A percentile compares a stretch with the other conserved stretches of the same genome.
Evolutionary conservation across 2,329 filamentous ascomycete genomes (phyloP).

Genomic region (Pseudocercospora crystallina): DNA sequence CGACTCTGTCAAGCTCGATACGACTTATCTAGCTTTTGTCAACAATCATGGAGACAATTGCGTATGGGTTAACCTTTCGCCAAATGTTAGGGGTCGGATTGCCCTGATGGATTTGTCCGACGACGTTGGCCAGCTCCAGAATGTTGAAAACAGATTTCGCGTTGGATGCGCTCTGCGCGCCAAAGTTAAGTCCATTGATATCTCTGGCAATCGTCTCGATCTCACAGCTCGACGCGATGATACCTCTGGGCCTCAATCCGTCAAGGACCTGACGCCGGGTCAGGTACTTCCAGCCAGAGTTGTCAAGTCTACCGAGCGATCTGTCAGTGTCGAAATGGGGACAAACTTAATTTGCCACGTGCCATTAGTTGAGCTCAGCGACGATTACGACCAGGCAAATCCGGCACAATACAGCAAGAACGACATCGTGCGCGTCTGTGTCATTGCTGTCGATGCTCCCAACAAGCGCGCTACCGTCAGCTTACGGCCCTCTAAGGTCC

Average conservation of each 20-base stretch:
- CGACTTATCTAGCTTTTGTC: conserved; percentile 76
- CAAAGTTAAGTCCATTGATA: conserved; percentile 72
- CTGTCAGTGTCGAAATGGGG: conserved; percentile 81
- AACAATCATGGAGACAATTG: conserved; percentile 82
- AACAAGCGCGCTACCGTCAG: conserved; percentile 87
- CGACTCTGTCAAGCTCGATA: conserved; percentile 69
- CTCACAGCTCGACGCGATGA: conserved; percentile 50
- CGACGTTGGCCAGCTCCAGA: conserved; percentile 74
- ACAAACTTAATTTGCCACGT: conserved; percentile 77
- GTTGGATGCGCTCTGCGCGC: conserved; percentile 85
- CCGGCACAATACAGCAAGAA: conserved; percentile 76
- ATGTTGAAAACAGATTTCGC: conserved; percentile 79
- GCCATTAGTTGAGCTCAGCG: conserved; percentile 76
- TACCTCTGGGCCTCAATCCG: conserved; percentile 57
- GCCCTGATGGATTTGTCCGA: conserved; percentile 81
- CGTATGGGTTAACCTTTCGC: conserved; percentile 88
- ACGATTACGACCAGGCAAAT: conserved; percentile 81
- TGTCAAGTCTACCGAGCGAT: conserved; percentile 80
- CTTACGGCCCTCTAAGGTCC: conserved; percentile 78
- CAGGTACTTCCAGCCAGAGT: conserved; percentile 81
- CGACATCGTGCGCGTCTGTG: conserved; percentile 82
- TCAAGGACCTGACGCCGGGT: conserved; percentile 71
- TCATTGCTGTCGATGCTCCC: conserved; percentile 73
- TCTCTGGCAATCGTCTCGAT: conserved; percentile 73
- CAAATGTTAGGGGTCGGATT: conserved; percentile 81